Evolutionary conservation across 495 filamentous ascomycete genomes (phyloP).

Genomic region (Trichoderma reesei): DNA sequence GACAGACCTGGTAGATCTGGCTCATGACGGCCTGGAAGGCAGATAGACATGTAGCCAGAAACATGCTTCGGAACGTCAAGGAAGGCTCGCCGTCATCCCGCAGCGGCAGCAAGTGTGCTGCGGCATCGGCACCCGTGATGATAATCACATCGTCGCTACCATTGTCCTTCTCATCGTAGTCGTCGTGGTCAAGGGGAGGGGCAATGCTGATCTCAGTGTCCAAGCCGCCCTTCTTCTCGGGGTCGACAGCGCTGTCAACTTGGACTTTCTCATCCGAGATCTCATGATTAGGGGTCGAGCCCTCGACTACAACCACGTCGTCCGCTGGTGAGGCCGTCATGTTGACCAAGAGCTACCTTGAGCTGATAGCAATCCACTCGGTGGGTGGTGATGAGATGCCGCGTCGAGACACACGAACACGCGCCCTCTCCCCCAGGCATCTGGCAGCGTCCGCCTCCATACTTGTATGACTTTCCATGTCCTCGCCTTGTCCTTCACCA

Average conservation of each 20-base stretch:
- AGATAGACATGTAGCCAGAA: conserved; percentile 34
- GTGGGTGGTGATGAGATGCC: not conserved
- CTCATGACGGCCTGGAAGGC: conserved; percentile 41
- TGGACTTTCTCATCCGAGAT: not conserved
- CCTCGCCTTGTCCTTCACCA: not conserved
- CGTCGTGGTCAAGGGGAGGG: conserved; percentile 10
- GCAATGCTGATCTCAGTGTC: conserved; percentile 9
- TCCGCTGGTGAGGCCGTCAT: not conserved
- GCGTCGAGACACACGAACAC: not conserved
- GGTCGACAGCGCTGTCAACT: not conserved
- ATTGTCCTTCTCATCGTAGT: conserved; percentile 13
- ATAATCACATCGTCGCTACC: not conserved
- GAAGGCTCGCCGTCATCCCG: conserved; percentile 15
- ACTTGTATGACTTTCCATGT: not conserved
- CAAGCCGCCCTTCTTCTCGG: not conserved
- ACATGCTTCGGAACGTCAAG: conserved; percentile 19
- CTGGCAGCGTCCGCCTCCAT: not conserved
- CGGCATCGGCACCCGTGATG: not conserved
- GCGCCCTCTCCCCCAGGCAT: not conserved
- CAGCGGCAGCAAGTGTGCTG: conserved; percentile 6
- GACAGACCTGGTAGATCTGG: conserved; percentile 34
- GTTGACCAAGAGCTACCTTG: not conserved
- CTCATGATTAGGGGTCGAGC: not conserved
- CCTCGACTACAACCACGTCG: not conserved
- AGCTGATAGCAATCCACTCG: not conserved